Conservation (phyloP, 805 yeast genomes). For the Ogataea pignaliae region DNA sequence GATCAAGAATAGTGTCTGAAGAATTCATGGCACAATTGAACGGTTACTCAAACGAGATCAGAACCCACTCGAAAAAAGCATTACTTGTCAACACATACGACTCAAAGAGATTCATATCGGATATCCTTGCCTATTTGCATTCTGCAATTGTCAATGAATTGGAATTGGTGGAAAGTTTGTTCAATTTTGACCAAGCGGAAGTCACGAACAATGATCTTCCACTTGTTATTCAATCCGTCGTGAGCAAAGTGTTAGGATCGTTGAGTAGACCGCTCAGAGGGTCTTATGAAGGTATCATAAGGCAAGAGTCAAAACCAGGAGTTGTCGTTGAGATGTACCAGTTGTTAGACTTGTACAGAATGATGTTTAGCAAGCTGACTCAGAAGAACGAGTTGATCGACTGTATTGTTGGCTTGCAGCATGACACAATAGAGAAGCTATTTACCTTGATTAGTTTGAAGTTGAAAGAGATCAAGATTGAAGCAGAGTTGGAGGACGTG, state of each 20-base stretch:
- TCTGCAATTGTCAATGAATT: constrained; percentile 81
- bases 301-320: constrained; percentile 57
- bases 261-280: constrained; percentile 58
- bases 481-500: constrained; percentile 30
- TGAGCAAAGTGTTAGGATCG: constrained; percentile 47
- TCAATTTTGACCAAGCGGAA: constrained; percentile 36
- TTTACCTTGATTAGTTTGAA: constrained; percentile 36
- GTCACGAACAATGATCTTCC: constrained; percentile 17
- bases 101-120: constrained; percentile 79
- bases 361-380: constrained; percentile 58
- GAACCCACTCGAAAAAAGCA: constrained; percentile 31
- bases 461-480: constrained; percentile 28
- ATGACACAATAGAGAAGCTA: constrained; percentile 35
- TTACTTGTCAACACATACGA: constrained; percentile 69
- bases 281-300: constrained; percentile 62
- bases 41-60: constrained; percentile 28
- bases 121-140: constrained; percentile 83
- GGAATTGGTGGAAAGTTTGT: constrained; percentile 65
- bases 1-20: constrained; percentile 58
- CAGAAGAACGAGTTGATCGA: constrained; percentile 15
- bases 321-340: constrained; percentile 55
- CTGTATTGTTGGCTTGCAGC: constrained; percentile 30
- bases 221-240: constrained; percentile 31
- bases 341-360: constrained; percentile 59
- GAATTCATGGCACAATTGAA: constrained; percentile 62